Base-by-base conservation (phyloP, 257 asterid species). In the Solanum piurae region DNA sequence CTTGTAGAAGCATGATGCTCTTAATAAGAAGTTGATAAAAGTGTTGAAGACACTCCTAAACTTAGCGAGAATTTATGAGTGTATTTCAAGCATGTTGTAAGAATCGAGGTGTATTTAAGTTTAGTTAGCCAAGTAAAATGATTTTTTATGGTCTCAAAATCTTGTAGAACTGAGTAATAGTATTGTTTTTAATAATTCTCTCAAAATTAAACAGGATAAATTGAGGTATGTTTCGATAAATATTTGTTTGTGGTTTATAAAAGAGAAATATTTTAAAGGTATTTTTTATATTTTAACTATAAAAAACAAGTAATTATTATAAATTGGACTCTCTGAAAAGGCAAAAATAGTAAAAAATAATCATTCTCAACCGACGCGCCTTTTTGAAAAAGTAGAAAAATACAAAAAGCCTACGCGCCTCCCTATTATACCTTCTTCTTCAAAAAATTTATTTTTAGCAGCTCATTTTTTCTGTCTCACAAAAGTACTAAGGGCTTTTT, bases 61-160 rank as follows among this genome's bases (percentile, higher is more conserved):
- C 0, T 49, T 14, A 0, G 0, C 60, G 0, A 49, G 0, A 49
- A 16, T 2, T 49, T 16, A 49, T 0, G 1, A 49, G 1, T 49
- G 20, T 49, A 49, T 49, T 49, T 14, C 60, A 14, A 0, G 0
- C 8, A 49, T 2, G 3, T 14, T 49, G 0, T 14, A 49, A 49
- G 60, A 49, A 14, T 1, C 1, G 3, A 5, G 0, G 0, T 49
- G 3, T 5, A 49, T 49, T 46, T 12, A 46, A 13, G 0, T 46
- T 46, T 46, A 13, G 20, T 46, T 13, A 49, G 1, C 14, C 3
- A 49, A 49, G 0, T 14, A 49, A 49, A 13, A 46, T 0, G 0
- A 5, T 0, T 46, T 13, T 0, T 2, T 46, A 46, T 12, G 20
- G 3, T 46, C 20, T 46, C 58, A 46, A 13, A 4, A 46, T 46